Percentiles rank a stretch among this genome's conserved stretches.
These are phyloP conservation scores for Fistulifera pelliculosa DNA, from an alignment of 108 stramenopile genomes.

Conservation along the genomic window DNA sequence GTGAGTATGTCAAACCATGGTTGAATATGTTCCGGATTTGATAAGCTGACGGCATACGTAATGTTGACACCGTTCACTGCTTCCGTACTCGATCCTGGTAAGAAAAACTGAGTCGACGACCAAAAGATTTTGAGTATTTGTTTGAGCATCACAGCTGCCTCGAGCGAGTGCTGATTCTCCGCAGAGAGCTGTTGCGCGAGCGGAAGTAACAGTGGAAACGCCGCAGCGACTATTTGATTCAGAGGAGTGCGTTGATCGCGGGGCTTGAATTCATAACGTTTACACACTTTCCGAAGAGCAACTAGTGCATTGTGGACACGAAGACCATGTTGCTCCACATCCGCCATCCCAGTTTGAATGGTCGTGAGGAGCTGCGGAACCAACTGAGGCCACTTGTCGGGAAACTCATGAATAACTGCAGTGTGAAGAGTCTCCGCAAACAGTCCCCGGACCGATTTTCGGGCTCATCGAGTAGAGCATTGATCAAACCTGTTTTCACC, in stretches of 20 bases:
- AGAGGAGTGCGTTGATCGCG: constrained; percentile 85
- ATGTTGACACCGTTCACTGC: constrained; percentile 11
- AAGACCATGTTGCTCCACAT: constrained; percentile 48
- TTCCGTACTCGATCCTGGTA: constrained; percentile 51
- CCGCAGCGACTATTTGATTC: constrained; percentile 74
- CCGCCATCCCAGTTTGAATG: constrained; percentile 49
- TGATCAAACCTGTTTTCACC: constrained; percentile 60
- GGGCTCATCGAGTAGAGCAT: constrained; percentile 71
- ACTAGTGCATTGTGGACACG: constrained; percentile 89
- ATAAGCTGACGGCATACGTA: constrained; percentile 33
- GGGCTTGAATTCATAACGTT: constrained; percentile 95
- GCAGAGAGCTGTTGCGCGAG: constrained; percentile 55
- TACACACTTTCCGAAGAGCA: constrained; percentile 91
- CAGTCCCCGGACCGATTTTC: constrained; percentile 85
- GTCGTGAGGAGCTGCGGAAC: constrained; percentile 75
- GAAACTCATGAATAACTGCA: constrained; percentile 90
- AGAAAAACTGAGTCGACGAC: constrained; percentile 90
- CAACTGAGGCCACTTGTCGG: constrained; percentile 83
- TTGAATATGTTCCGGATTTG: constrained; percentile 69
- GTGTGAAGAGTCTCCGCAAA: constrained; percentile 87
- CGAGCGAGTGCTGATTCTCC: constrained; percentile 64
- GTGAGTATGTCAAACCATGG: constrained; percentile 86
- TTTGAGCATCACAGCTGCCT: constrained; percentile 89
- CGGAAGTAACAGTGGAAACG: constrained; percentile 80
- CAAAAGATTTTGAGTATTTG: constrained; percentile 97